Conservation (phyloP, 305 asterid species). For the Withania somnifera region DNA sequence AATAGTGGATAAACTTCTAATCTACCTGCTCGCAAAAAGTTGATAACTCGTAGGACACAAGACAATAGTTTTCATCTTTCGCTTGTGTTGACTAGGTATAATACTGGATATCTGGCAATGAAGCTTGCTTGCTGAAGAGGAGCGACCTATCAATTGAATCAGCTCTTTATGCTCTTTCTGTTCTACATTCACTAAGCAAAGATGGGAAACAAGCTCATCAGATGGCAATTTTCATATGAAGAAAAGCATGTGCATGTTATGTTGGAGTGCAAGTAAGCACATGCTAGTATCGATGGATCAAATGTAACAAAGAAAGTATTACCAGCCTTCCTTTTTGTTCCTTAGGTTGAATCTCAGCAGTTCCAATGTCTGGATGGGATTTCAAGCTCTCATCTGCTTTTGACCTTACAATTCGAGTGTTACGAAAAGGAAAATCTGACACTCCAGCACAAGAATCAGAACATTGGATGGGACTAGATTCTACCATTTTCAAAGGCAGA, state of each 20-base stretch:
- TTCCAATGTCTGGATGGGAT: constrained; percentile 29
- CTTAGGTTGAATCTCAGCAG: constrained; percentile 28
- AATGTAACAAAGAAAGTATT: neutral
- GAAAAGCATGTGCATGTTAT: neutral
- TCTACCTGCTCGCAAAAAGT: constrained; percentile 79
- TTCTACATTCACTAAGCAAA: constrained; percentile 29
- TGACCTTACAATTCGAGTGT: constrained; percentile 17
- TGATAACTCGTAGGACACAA: constrained; percentile 82
- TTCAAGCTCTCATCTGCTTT: constrained; percentile 31
- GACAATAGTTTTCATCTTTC: constrained; percentile 77
- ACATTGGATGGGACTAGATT: constrained; percentile 28
- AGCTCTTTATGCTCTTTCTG: constrained; percentile 46
- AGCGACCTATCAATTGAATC: constrained; percentile 43
- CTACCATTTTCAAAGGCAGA: constrained; percentile 24
- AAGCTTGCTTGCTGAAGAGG: constrained; percentile 44
- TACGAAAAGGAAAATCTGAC: constrained; percentile 12
- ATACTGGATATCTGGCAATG: constrained; percentile 37
- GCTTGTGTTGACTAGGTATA: constrained; percentile 67
- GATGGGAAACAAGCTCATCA: neutral
- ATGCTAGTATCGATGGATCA: neutral
- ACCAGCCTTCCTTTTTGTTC: constrained; percentile 58
- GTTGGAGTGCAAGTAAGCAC: neutral
- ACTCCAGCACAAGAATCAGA: constrained; percentile 25
- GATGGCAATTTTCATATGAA: neutral
- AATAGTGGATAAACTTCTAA: neutral